phyloP scores from a whole-genome alignment of 2,329 filamentous ascomycete species.

The Cryphonectria japonica region DNA sequence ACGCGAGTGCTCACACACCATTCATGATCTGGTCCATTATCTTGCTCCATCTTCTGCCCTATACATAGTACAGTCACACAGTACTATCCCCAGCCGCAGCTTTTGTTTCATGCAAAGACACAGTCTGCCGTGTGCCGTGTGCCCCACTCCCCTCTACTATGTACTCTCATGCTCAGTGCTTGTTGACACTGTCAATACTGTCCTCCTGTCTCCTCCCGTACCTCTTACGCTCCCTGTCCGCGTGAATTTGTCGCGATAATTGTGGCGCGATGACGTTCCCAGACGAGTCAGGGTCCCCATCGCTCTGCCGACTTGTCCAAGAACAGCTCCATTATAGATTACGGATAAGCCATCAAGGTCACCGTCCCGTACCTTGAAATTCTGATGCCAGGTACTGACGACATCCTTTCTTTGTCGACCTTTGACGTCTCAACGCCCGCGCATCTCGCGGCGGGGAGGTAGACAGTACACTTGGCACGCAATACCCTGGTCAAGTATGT shows the following conservation, averaged over 20 bases:
- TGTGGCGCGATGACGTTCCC: constrained; percentile 30
- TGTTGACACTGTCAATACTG: not conserved
- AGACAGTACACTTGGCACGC: constrained; percentile 22
- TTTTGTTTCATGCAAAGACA: not conserved
- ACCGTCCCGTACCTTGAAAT: not conserved
- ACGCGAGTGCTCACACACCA: not conserved
- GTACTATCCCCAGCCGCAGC: not conserved
- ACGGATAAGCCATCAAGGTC: constrained; percentile 3
- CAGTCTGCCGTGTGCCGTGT: not conserved
- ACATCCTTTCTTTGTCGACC: constrained; percentile 10
- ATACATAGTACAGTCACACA: not conserved
- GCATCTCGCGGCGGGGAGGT: not conserved
- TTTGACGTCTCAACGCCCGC: not conserved
- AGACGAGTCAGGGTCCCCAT: constrained; percentile 28
- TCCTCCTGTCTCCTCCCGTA: not conserved
- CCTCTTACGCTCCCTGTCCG: not conserved
- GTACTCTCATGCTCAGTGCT: not conserved
- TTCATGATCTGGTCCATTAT: not conserved
- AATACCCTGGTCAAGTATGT: not conserved
- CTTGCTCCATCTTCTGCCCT: not conserved
- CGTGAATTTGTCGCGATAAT: constrained; percentile 29
- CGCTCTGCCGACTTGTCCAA: constrained; percentile 7
- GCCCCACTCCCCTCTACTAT: no score
- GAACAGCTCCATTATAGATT: constrained; percentile 16
- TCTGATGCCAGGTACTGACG: constrained; percentile 21